These are phyloP conservation scores for Colletotrichum endophyticum DNA, from an alignment of 2,329 filamentous ascomycete genomes.

Conservation along the genomic window DNA sequence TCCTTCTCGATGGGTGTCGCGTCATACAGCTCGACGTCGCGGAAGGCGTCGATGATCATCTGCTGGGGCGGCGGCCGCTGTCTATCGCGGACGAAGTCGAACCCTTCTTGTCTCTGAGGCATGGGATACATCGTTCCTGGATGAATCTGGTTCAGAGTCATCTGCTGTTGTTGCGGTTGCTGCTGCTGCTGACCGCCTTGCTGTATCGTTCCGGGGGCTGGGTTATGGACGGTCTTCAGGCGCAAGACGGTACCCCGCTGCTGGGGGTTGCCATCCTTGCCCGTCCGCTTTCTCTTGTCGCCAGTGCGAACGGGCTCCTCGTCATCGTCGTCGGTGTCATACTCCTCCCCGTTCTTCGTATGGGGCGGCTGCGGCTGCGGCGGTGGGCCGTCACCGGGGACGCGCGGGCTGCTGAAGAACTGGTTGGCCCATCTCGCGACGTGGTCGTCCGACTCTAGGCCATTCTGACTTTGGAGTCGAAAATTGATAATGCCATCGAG, in stretches of 20 bases:
- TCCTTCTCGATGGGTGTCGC: not conserved
- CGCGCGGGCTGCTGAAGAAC: constrained; percentile 6
- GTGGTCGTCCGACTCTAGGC: constrained; percentile 16
- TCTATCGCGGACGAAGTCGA: not conserved
- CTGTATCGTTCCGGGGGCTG: not conserved
- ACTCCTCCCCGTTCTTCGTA: not conserved
- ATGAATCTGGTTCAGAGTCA: not conserved
- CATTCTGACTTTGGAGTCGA: constrained; percentile 19
- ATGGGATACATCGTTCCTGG: not conserved
- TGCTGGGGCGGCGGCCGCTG: not conserved
- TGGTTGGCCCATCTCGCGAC: constrained; percentile 13
- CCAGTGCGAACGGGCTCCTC: not conserved
- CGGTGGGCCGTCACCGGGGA: not conserved
- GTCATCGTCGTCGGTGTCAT: not conserved
- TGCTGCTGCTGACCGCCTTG: not conserved
- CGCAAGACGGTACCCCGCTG: not conserved
- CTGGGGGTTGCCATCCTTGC: not conserved
- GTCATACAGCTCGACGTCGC: not conserved
- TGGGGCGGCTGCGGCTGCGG: not conserved
- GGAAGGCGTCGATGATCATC: not conserved
- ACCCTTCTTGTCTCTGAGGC: not conserved
- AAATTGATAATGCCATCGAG: constrained; percentile 23
- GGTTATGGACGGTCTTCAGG: not conserved
- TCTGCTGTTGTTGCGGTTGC: not conserved
- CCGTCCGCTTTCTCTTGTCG: not conserved